Evolutionary conservation across 1,139 yeast genomes (phyloP).

Genomic region (Hyphopichia wangnamkhiaoensis): DNA sequence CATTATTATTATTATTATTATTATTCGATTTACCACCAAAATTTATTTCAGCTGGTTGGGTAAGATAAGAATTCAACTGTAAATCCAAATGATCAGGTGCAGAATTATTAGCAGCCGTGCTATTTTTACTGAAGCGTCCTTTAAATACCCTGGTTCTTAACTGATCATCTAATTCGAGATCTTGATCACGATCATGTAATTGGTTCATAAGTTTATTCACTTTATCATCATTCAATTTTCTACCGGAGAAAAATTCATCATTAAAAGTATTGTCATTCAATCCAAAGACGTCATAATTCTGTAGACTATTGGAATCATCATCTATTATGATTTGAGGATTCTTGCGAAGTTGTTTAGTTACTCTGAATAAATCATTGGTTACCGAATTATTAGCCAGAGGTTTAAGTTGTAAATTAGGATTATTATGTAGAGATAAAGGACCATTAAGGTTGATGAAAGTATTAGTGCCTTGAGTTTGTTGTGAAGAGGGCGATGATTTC

Average conservation of each 20-base stretch:
- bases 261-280: slow-evolving; percentile 4
- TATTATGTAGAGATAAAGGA: slow-evolving; percentile 6
- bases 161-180: slow-evolving; percentile 47
- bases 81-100: slow-evolving; percentile 29
- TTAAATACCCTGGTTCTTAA: slow-evolving; percentile 46
- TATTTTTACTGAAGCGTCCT: slow-evolving; percentile 31
- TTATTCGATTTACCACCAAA: background rate
- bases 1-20: slow-evolving; percentile 11
- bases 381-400: slow-evolving; percentile 15
- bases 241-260: slow-evolving; percentile 18
- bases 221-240: slow-evolving; percentile 34
- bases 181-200: slow-evolving; percentile 25
- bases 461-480: slow-evolving; percentile 1
- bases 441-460: background rate
- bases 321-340: too few species aligned
- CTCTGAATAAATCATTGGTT: slow-evolving; percentile 41
- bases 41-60: background rate
- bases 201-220: slow-evolving; percentile 37
- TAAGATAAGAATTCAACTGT: slow-evolving; percentile 28
- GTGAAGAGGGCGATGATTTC: slow-evolving; percentile 5
- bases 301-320: too few species aligned
- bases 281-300: slow-evolving; percentile 11
- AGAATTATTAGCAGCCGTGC: slow-evolving; percentile 13
- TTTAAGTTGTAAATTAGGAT: slow-evolving; percentile 7
- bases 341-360: slow-evolving; percentile 30